These are phyloP conservation scores for Chlamydomonas sphaeroides DNA, from an alignment of 139 green algal species.

Conservation along the genomic window DNA sequence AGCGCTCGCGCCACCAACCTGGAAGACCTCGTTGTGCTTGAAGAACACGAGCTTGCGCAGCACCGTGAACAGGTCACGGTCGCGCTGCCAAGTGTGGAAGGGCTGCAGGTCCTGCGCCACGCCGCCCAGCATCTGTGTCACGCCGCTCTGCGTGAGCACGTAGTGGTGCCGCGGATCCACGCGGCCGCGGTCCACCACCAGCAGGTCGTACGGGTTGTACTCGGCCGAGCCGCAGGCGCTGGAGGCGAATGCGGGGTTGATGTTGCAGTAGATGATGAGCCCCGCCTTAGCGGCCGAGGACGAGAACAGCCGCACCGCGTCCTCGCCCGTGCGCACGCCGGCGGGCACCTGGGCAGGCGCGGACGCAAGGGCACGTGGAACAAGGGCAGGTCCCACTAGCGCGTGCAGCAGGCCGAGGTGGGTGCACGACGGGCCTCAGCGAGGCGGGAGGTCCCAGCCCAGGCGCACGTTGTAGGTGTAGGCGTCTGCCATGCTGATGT, in stretches of 20 bases:
- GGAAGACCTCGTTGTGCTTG: conserved; percentile 50
- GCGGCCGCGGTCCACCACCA: conserved; percentile 37
- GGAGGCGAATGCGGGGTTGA: conserved; percentile 39
- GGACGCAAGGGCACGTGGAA: too few species aligned
- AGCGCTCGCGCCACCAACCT: conserved; percentile 10
- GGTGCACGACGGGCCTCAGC: too few species aligned
- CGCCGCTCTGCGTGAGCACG: conserved; percentile 47
- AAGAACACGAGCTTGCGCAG: conserved; percentile 62
- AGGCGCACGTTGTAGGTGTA: conserved; percentile 42
- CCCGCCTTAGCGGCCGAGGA: conserved; percentile 46
- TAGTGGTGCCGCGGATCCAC: conserved; percentile 50
- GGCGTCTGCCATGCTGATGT: conserved; percentile 34
- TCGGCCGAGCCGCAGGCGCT: background rate
- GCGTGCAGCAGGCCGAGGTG: too few species aligned
- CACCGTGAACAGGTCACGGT: conserved; percentile 53
- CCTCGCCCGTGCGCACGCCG: conserved; percentile 46
- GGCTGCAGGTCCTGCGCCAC: conserved; percentile 46
- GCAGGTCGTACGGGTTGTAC: conserved; percentile 62
- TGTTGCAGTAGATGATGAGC: conserved; percentile 56
- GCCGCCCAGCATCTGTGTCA: conserved; percentile 43
- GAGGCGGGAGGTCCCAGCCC: background rate
- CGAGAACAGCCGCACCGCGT: conserved; percentile 53
- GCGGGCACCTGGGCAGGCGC: conserved; percentile 4
- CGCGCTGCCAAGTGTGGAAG: conserved; percentile 53
- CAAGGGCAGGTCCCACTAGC: too few species aligned